phyloP scores from a whole-genome alignment of 1,139 yeast species.

The Blastobotrys illinoisensis region DNA sequence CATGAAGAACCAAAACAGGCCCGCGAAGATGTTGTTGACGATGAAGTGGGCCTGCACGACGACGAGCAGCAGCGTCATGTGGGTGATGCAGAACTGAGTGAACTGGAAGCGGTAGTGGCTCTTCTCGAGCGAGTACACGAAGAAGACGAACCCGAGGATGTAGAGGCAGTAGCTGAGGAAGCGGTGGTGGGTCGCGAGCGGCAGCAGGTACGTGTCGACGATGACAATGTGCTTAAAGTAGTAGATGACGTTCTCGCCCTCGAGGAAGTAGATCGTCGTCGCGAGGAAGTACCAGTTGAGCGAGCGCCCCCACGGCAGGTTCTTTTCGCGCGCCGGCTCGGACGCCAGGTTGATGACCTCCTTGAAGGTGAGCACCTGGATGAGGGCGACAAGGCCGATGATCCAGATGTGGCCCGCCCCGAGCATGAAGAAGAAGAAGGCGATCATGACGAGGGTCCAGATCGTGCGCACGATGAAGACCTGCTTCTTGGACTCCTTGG shows the following conservation, averaged over 20 bases:
- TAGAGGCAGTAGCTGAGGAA: conserved; percentile 80
- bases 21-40: conserved; percentile 82
- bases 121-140: conserved; percentile 83
- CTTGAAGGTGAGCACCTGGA: conserved; percentile 79
- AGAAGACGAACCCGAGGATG: conserved; percentile 82
- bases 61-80: conserved; percentile 85
- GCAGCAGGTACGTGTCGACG: conserved; percentile 39
- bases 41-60: conserved; percentile 93
- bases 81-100: conserved; percentile 89
- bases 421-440: conserved; percentile 61
- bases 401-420: conserved; percentile 88
- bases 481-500: conserved; percentile 57
- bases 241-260: conserved; percentile 75
- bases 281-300: conserved; percentile 75
- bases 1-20: conserved; percentile 88
- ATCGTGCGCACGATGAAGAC: conserved; percentile 84
- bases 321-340: conserved; percentile 78
- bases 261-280: conserved; percentile 80
- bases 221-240: conserved; percentile 48
- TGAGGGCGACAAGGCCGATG: conserved; percentile 60
- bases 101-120: conserved; percentile 90
- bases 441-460: conserved; percentile 92
- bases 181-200: conserved; percentile 63
- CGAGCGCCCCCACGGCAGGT: conserved; percentile 75
- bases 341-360: conserved; percentile 83